phyloP scores from a whole-genome alignment of 495 filamentous ascomycete genomes.

The Podospora sp. region DNA sequence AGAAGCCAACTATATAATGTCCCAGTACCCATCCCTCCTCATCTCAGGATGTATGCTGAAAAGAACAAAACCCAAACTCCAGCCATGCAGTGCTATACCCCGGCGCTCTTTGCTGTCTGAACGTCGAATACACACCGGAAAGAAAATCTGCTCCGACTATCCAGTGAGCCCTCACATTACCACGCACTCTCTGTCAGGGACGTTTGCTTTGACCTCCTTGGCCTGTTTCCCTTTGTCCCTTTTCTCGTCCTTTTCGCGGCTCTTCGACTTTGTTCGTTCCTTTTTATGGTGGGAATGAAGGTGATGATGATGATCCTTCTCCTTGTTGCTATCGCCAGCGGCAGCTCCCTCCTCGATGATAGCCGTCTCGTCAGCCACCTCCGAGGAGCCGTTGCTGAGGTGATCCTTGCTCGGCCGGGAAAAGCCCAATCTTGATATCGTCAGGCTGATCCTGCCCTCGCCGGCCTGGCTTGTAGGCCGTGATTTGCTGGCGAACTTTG shows the following conservation, averaged over 20 bases:
- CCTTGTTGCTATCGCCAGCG: slow-evolving; percentile 19
- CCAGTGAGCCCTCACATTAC: slow-evolving; percentile 36
- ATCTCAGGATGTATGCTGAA: not conserved
- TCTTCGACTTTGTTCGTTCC: slow-evolving; percentile 51
- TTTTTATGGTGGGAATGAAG: slow-evolving; percentile 46
- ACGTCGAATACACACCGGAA: not conserved
- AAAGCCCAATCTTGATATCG: slow-evolving; percentile 65
- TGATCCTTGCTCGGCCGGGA: slow-evolving; percentile 54
- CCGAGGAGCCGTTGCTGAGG: slow-evolving; percentile 34
- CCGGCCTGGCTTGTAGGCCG: slow-evolving; percentile 68
- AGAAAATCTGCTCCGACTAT: not conserved
- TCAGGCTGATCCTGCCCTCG: slow-evolving; percentile 67
- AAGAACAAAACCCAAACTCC: not conserved
- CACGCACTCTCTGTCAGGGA: slow-evolving; percentile 72
- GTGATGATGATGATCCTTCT: slow-evolving; percentile 45
- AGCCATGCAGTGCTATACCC: not conserved
- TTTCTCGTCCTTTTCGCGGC: slow-evolving; percentile 37
- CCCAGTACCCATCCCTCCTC: not conserved
- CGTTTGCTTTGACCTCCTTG: slow-evolving; percentile 39
- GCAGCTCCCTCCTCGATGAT: slow-evolving; percentile 41
- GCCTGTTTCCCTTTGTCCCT: slow-evolving; percentile 39
- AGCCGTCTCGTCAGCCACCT: slow-evolving; percentile 40
- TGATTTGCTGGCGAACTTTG: slow-evolving; percentile 62
- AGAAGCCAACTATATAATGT: no score
- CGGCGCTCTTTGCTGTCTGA: not conserved